A percentile compares a stretch with the other conserved stretches of the same genome.
phyloP scores from a whole-genome alignment of 108 stramenopile genomes.

The Fragilariopsis cylindrus region DNA sequence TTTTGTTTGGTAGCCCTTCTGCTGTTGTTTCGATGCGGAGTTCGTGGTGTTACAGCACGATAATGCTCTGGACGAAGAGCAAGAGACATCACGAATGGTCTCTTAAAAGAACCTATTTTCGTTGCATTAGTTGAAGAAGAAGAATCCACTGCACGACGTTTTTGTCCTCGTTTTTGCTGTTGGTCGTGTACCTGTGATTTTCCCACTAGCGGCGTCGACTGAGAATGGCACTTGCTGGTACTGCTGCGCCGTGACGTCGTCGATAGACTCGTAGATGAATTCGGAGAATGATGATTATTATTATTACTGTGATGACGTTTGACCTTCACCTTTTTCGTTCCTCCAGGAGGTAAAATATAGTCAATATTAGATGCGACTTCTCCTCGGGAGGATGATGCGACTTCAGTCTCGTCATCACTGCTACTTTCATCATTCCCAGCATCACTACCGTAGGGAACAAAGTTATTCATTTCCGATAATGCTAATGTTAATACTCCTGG shows the following conservation, averaged over 20 bases:
- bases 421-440: background rate
- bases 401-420: background rate
- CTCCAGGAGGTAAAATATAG: background rate
- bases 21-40: too few relatives aligned
- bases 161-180: slow-evolving; percentile 1
- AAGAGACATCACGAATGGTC: slow-evolving; percentile 27
- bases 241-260: background rate
- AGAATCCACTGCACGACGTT: background rate
- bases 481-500: slow-evolving; percentile 72
- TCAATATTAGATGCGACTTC: slow-evolving; percentile 3
- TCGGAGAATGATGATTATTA: background rate
- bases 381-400: background rate
- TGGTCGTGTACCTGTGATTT: too few relatives aligned
- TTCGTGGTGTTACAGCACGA: slow-evolving; percentile 45
- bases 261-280: background rate
- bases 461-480: slow-evolving; percentile 83
- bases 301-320: background rate
- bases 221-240: background rate
- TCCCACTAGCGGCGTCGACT: background rate
- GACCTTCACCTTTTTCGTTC: background rate
- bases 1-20: background rate
- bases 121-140: background rate
- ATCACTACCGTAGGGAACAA: slow-evolving; percentile 32
- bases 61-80: slow-evolving; percentile 71
- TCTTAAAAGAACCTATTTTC: background rate